These are phyloP conservation scores for Sarocladium oryzae DNA, from an alignment of 2,329 filamentous ascomycete species.

Conservation along the genomic window DNA sequence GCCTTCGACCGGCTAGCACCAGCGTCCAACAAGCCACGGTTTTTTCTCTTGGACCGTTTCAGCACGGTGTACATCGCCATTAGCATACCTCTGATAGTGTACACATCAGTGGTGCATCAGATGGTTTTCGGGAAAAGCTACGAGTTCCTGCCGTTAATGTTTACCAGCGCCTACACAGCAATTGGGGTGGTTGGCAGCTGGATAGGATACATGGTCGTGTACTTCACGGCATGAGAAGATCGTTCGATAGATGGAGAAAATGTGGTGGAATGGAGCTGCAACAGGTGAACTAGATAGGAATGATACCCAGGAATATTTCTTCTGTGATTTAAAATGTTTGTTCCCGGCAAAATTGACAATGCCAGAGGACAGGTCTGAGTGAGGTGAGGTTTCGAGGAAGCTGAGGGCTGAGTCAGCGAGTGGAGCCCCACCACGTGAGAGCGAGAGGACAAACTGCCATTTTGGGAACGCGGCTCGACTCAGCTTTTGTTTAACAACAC, in stretches of 20 bases:
- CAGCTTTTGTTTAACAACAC: no score
- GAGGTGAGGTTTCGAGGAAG: background rate
- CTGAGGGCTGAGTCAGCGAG: background rate
- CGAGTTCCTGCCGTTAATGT: conserved; percentile 94
- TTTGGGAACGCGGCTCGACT: background rate
- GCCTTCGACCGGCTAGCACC: conserved; percentile 84
- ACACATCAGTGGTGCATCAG: conserved; percentile 78
- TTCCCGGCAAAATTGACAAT: background rate
- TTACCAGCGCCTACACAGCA: conserved; percentile 90
- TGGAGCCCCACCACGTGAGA: conserved; percentile 1
- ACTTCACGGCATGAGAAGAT: conserved; percentile 52
- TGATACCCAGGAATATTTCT: conserved; percentile 7
- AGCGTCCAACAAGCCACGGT: conserved; percentile 68
- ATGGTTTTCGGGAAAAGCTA: conserved; percentile 76
- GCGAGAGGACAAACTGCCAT: background rate
- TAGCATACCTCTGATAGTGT: conserved; percentile 81
- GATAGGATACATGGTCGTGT: conserved; percentile 90
- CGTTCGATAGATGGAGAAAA: background rate
- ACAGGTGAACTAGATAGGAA: background rate
- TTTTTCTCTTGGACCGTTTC: conserved; percentile 89
- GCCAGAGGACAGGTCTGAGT: no score
- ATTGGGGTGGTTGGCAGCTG: conserved; percentile 94
- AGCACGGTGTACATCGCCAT: conserved; percentile 83
- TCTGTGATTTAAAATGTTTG: background rate
- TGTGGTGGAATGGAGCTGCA: background rate